A percentile compares a stretch with the other conserved stretches of the same genome.
Evolutionary conservation across 352 stramenopile genomes (phyloP).

Genomic region (Aphanomyces euteiches): DNA sequence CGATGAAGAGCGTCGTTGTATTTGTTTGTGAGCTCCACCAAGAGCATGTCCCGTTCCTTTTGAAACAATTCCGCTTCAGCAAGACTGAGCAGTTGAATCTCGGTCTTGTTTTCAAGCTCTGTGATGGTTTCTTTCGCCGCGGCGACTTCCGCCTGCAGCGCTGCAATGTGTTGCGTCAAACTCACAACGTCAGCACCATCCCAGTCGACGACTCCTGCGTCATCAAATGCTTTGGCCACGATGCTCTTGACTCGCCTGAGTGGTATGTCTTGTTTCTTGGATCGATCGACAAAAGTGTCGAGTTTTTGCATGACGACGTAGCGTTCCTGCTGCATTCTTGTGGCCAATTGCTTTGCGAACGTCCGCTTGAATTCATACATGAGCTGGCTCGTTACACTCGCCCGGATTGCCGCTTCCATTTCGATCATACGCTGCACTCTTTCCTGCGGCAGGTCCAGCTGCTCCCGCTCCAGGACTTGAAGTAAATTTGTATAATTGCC

Average conservation of each 20-base stretch:
- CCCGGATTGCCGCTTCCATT: slow-evolving; percentile 6
- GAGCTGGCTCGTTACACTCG: slow-evolving; percentile 15
- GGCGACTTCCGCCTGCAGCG: background rate
- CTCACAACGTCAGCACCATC: slow-evolving; percentile 16
- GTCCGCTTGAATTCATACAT: slow-evolving; percentile 28
- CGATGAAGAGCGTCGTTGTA: background rate
- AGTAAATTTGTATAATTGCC: background rate
- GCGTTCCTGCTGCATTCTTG: slow-evolving; percentile 13
- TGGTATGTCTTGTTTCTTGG: background rate
- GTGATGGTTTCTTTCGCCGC: background rate
- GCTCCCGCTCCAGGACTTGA: background rate
- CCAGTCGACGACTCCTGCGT: slow-evolving; percentile 16
- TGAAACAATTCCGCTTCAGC: slow-evolving; percentile 27
- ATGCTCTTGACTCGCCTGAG: background rate
- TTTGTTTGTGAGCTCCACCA: slow-evolving; percentile 21
- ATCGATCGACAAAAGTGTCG: background rate
- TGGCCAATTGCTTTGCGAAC: slow-evolving; percentile 10
- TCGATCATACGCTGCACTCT: background rate
- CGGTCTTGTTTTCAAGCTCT: background rate
- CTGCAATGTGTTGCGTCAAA: background rate
- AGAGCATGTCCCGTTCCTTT: slow-evolving; percentile 26
- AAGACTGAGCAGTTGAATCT: slow-evolving; percentile 13
- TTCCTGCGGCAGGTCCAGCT: background rate
- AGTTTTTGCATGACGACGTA: slow-evolving; percentile 16
- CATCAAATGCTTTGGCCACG: slow-evolving; percentile 1